A percentile compares a stretch with the other conserved stretches of the same genome.
Conservation (phyloP, 2,329 filamentous ascomycete genomes). For the Colletotrichum navitas region DNA sequence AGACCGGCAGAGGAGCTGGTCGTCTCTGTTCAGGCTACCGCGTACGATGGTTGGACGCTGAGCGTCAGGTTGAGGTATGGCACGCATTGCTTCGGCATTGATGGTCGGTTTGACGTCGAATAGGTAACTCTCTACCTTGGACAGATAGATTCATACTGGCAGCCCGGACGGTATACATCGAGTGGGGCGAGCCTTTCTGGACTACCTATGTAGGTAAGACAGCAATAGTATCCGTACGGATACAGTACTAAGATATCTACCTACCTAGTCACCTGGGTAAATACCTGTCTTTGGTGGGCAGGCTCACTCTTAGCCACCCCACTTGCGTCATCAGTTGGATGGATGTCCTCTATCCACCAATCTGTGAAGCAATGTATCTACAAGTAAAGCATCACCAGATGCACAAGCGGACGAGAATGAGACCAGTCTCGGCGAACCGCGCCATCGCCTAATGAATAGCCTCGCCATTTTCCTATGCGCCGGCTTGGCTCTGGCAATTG, state of each 20-base stretch:
- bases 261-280: too few species aligned
- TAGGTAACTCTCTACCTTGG: too few species aligned
- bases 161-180: neutral
- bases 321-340: slow-evolving; percentile 35
- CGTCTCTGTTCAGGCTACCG: slow-evolving; percentile 8
- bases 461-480: neutral
- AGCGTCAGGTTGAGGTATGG: neutral
- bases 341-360: neutral
- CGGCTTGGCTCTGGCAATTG: neutral
- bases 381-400: neutral
- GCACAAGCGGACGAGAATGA: neutral
- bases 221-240: too few species aligned
- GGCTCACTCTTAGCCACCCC: too few species aligned
- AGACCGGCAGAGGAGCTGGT: slow-evolving; percentile 28
- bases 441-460: neutral
- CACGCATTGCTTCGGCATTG: neutral
- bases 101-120: too few species aligned
- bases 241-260: too few species aligned
- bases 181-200: neutral
- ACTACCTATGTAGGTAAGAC: too few species aligned
- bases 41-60: neutral
- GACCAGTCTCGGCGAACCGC: too few species aligned
- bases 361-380: neutral
- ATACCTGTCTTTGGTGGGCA: too few species aligned
- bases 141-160: slow-evolving; percentile 4